These are phyloP conservation scores for Trichoderma asperelloides DNA, from an alignment of 495 filamentous ascomycete species.

Conservation along the genomic window DNA sequence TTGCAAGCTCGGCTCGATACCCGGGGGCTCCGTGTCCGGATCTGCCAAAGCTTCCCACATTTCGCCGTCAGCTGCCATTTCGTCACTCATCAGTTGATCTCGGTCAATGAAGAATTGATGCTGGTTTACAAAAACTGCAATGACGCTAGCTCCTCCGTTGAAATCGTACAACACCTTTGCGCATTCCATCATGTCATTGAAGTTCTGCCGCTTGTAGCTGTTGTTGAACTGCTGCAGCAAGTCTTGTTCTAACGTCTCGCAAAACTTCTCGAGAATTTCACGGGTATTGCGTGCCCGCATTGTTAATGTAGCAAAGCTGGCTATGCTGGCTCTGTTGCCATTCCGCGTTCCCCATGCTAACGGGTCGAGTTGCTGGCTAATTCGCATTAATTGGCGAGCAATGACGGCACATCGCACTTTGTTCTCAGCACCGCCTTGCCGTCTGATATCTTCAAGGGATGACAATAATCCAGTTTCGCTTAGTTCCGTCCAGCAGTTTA, in stretches of 20 bases:
- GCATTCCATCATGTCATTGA: slow-evolving; percentile 93
- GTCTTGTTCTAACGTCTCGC: slow-evolving; percentile 91
- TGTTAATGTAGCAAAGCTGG: slow-evolving; percentile 21
- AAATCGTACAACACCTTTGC: slow-evolving; percentile 92
- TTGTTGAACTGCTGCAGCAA: slow-evolving; percentile 93
- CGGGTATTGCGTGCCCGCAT: slow-evolving; percentile 55
- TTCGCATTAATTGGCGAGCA: slow-evolving; percentile 76
- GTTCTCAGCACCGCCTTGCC: slow-evolving; percentile 70
- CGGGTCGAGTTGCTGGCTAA: slow-evolving; percentile 76
- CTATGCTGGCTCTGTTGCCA: slow-evolving; percentile 36
- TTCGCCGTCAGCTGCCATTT: slow-evolving; percentile 72
- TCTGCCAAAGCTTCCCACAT: slow-evolving; percentile 88
- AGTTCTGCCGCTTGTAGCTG: slow-evolving; percentile 86
- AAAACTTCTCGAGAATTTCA: slow-evolving; percentile 94
- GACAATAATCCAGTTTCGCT: slow-evolving; percentile 74
- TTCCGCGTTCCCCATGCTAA: slow-evolving; percentile 55
- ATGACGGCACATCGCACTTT: slow-evolving; percentile 86
- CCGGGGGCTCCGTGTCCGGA: slow-evolving; percentile 82
- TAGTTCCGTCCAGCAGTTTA: slow-evolving; percentile 93
- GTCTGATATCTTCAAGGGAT: slow-evolving; percentile 68
- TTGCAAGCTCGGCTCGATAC: slow-evolving; percentile 86
- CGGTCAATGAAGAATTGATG: slow-evolving; percentile 98
- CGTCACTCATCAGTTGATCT: slow-evolving; percentile 81
- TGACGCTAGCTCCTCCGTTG: slow-evolving; percentile 87
- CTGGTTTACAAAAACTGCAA: slow-evolving; percentile 94